These are phyloP conservation scores for Macrophomina tecta DNA, from an alignment of 2,329 filamentous ascomycete genomes.

Conservation along the genomic window DNA sequence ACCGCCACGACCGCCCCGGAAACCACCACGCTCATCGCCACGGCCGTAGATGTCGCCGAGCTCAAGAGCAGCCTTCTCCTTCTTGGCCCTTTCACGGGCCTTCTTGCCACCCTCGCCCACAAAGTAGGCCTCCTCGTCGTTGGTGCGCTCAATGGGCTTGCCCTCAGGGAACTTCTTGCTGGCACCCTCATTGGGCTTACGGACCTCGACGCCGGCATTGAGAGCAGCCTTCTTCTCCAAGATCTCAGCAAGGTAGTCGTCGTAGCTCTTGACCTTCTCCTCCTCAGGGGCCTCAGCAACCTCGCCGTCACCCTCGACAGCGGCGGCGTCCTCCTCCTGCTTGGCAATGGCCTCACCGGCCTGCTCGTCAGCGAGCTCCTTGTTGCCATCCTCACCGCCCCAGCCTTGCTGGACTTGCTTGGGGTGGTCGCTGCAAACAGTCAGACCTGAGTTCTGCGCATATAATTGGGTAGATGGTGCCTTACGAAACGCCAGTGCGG, in stretches of 20 bases:
- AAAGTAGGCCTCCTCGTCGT: slow-evolving; percentile 77
- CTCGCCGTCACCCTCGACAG: slow-evolving; percentile 50
- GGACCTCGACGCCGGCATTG: slow-evolving; percentile 71
- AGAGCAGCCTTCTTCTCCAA: slow-evolving; percentile 79
- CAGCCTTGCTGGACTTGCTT: slow-evolving; percentile 90
- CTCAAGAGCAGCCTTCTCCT: slow-evolving; percentile 88
- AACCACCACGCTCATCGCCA: slow-evolving; percentile 59
- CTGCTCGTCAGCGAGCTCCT: slow-evolving; percentile 89
- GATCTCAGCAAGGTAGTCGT: slow-evolving; percentile 81
- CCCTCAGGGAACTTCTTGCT: slow-evolving; percentile 94
- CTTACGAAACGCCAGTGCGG: slow-evolving; percentile 66
- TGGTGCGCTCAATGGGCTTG: slow-evolving; percentile 65
- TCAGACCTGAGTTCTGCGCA: background rate
- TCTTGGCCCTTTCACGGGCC: slow-evolving; percentile 83
- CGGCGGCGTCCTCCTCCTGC: slow-evolving; percentile 74
- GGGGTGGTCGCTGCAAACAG: slow-evolving; percentile 68
- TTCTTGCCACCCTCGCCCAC: slow-evolving; percentile 75
- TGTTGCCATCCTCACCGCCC: slow-evolving; percentile 81
- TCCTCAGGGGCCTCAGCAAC: slow-evolving; percentile 62
- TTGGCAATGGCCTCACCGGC: slow-evolving; percentile 88
- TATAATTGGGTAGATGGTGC: background rate
- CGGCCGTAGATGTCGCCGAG: slow-evolving; percentile 74
- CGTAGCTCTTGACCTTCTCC: slow-evolving; percentile 89
- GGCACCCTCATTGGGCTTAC: slow-evolving; percentile 90
- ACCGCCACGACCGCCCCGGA: slow-evolving; percentile 36